Conservation (phyloP, 306 rosid genomes). For the Dalbergia cultrata region DNA sequence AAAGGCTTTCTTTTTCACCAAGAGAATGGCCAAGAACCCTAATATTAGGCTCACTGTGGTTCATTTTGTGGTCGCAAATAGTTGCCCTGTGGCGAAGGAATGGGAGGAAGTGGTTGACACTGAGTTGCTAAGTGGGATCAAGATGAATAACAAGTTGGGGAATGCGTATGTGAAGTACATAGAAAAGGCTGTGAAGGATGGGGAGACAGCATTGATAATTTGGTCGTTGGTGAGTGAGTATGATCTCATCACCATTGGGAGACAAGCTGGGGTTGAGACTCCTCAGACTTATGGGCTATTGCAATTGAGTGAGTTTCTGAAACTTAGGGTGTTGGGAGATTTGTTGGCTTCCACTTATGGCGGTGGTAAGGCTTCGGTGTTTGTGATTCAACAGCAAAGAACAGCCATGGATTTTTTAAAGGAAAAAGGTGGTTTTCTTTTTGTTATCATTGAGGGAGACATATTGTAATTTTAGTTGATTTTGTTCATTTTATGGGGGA, state of each 20-base stretch:
- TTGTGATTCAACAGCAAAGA: slow-evolving; percentile 71
- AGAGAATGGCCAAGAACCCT: slow-evolving; percentile 56
- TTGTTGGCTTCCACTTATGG: slow-evolving; percentile 64
- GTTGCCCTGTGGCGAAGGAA: not conserved
- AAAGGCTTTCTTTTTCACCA: slow-evolving; percentile 61
- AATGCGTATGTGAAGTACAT: slow-evolving; percentile 41
- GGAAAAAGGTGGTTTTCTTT: not conserved
- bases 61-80: slow-evolving; percentile 2
- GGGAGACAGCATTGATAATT: slow-evolving; percentile 54
- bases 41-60: slow-evolving; percentile 51
- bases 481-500: not conserved
- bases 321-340: slow-evolving; percentile 75
- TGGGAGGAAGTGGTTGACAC: slow-evolving; percentile 47
- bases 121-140: slow-evolving; percentile 43
- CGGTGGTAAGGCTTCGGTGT: slow-evolving; percentile 56
- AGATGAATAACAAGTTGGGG: not conserved
- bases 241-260: slow-evolving; percentile 71
- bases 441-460: not conserved
- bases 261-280: slow-evolving; percentile 52
- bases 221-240: slow-evolving; percentile 44
- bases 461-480: not conserved
- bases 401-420: slow-evolving; percentile 14
- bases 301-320: slow-evolving; percentile 78
- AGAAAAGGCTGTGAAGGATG: slow-evolving; percentile 55
- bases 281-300: slow-evolving; percentile 61